These are phyloP conservation scores for Fusarium lateritium DNA, from an alignment of 2,329 filamentous ascomycete genomes.

Conservation along the genomic window DNA sequence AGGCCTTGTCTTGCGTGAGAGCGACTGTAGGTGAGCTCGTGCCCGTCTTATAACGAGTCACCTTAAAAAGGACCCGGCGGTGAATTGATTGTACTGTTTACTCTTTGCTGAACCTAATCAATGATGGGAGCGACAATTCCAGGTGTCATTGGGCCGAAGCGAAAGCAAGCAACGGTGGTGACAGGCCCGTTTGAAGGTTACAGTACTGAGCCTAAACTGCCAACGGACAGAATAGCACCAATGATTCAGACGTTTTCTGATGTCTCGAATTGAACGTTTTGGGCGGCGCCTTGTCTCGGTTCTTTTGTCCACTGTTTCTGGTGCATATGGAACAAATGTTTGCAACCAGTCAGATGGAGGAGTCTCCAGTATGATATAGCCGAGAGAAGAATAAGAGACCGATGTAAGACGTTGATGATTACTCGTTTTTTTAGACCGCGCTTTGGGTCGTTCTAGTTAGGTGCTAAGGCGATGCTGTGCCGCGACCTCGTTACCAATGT, in stretches of 20 bases:
- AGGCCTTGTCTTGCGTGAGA: constrained; percentile 12
- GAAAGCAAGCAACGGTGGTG: constrained; percentile 24
- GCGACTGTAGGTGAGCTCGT: not conserved
- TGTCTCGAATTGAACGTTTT: constrained; percentile 22
- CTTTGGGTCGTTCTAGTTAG: constrained; percentile 22
- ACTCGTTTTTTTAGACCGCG: constrained; percentile 7
- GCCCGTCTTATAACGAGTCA: not conserved
- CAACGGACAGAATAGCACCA: constrained; percentile 9
- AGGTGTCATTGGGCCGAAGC: constrained; percentile 11
- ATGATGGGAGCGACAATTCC: constrained; percentile 3
- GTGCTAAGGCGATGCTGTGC: constrained; percentile 20
- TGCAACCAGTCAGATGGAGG: constrained; percentile 6
- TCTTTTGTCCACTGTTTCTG: constrained; percentile 13
- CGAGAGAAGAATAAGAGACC: not conserved
- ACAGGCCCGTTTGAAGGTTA: constrained; percentile 20
- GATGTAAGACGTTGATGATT: constrained; percentile 10
- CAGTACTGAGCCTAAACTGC: constrained; percentile 15
- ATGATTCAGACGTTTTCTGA: constrained; percentile 15
- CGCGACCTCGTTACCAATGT: constrained; percentile 25
- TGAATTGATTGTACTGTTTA: constrained; percentile 26
- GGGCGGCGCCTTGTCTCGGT: constrained; percentile 4
- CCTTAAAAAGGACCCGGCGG: constrained; percentile 1
- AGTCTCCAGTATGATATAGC: not conserved
- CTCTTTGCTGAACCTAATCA: constrained; percentile 3
- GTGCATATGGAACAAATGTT: not conserved